A percentile compares a stretch with the other conserved stretches of the same genome.
Evolutionary conservation across 768 basidiomycete species (phyloP).

Genomic region (Xerocomellus dryophilus): DNA sequence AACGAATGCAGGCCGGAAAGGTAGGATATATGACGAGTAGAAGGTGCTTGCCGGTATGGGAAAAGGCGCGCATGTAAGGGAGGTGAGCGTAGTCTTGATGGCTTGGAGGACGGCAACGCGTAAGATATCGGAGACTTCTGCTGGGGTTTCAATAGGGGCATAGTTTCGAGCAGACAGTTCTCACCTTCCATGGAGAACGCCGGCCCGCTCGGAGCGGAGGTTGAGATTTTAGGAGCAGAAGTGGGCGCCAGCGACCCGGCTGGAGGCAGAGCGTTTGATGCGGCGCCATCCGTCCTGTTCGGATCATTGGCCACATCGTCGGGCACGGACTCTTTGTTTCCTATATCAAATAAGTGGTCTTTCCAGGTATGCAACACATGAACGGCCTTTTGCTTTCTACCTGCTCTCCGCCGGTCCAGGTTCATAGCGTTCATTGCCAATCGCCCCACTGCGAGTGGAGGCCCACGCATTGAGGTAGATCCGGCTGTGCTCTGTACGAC

Average conservation of each 20-base stretch:
- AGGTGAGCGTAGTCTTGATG: constrained; percentile 47
- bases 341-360: constrained; percentile 58
- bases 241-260: constrained; percentile 2
- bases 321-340: constrained; percentile 40
- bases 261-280: constrained; percentile 6
- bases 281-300: constrained; percentile 26
- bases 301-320: constrained; percentile 7
- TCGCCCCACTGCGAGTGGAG: constrained; percentile 73
- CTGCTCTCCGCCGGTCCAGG: constrained; percentile 22
- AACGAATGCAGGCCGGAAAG: constrained; percentile 68
- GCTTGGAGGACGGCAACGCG: constrained; percentile 64
- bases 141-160: not conserved
- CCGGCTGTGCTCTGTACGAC: constrained; percentile 48
- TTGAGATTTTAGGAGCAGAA: constrained; percentile 1
- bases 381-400: constrained; percentile 76
- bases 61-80: constrained; percentile 53
- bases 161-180: not conserved
- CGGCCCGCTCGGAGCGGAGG: constrained; percentile 10
- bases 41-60: constrained; percentile 76
- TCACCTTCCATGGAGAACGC: constrained; percentile 31
- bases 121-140: constrained; percentile 42
- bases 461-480: constrained; percentile 25
- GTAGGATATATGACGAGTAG: constrained; percentile 75
- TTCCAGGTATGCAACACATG: constrained; percentile 62
- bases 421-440: constrained; percentile 54